Base-by-base conservation (phyloP, 1,139 yeast genomes). In the Lodderomyces elongisporus region DNA sequence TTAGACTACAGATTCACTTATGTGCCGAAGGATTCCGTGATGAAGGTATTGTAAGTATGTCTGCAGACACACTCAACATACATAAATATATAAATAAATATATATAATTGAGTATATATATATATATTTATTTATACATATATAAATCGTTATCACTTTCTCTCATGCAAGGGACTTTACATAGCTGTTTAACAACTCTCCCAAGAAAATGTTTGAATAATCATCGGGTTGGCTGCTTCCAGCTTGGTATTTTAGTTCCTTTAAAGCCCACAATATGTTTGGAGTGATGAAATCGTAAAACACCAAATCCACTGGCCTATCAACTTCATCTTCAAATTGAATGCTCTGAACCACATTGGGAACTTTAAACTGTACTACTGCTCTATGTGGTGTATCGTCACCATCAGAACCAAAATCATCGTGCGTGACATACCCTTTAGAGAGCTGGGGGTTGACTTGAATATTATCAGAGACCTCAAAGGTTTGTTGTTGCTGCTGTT, bases 321-420 rank as follows among this genome's bases (percentile, higher is more conserved):
- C 58, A 3, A 41, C 47, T 3, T 46, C 39, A 2, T 39, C 35
- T 6, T 43, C 34, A 4, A 46, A 35, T 35, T 58, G 57, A 9
- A 44, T 49, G 1, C 80, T 58, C 46, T 77, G 82, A 13, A 89
- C 77, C 4, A 85, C 93, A 46, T 85, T 87, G 3, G 96, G 95
- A 4, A 85, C 65, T 4, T 71, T 72, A 49, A 69, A 80, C 39
- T 70, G 64, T 0, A 66, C 63, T 36, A 82, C 72, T 1, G 83
- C 72, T 36, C 64, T 67, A 56, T 91, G 98, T 1, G 71, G 62
- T 0, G 95, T 87, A 50, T 91, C 97, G 51, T 91, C 98, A 12
- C 98, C 98, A 42, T 77, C 77, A 40, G 63, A 56, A 0, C 96
- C 97, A 47, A 73, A 70, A 49, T 88, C 97, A 53, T 91, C 98